A percentile compares a stretch with the other conserved stretches of the same genome.
These are phyloP conservation scores for Claviceps digitariae DNA, from an alignment of 2,329 filamentous ascomycete genomes.

Conservation along the genomic window DNA sequence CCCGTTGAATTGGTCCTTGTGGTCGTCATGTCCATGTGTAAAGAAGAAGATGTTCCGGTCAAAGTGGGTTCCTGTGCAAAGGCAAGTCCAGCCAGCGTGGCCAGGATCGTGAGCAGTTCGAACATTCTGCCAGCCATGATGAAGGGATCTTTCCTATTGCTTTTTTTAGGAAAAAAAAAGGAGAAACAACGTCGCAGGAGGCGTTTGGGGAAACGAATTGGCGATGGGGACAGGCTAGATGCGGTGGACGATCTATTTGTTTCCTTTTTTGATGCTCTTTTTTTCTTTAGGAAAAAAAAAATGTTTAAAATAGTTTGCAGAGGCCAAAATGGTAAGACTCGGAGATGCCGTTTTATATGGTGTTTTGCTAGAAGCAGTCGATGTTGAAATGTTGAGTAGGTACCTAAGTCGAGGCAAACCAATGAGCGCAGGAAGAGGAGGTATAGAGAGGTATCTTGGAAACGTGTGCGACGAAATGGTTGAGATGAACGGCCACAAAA, in stretches of 20 bases:
- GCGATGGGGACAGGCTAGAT: background rate
- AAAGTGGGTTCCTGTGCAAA: constrained; percentile 1
- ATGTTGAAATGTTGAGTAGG: background rate
- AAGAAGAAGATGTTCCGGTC: background rate
- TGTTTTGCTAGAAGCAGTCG: background rate
- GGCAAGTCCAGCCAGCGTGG: background rate
- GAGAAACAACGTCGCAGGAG: background rate
- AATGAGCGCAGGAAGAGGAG: no score
- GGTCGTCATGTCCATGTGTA: background rate
- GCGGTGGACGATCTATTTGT: background rate
- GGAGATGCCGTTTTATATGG: background rate
- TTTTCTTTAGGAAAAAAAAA: no score
- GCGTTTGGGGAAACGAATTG: background rate
- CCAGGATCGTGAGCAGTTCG: background rate
- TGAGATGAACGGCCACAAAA: background rate
- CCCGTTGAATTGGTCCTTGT: background rate
- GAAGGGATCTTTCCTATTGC: background rate
- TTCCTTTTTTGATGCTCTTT: background rate
- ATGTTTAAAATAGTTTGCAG: no score
- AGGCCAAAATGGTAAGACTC: no score
- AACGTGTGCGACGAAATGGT: background rate
- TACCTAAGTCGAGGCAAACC: background rate
- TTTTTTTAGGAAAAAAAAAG: background rate
- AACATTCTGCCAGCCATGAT: constrained; percentile 2
- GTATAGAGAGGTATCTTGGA: background rate